Evolutionary conservation across 176 grass and related monocot genomes (phyloP).

Genomic region (Dactylis glomerata): DNA sequence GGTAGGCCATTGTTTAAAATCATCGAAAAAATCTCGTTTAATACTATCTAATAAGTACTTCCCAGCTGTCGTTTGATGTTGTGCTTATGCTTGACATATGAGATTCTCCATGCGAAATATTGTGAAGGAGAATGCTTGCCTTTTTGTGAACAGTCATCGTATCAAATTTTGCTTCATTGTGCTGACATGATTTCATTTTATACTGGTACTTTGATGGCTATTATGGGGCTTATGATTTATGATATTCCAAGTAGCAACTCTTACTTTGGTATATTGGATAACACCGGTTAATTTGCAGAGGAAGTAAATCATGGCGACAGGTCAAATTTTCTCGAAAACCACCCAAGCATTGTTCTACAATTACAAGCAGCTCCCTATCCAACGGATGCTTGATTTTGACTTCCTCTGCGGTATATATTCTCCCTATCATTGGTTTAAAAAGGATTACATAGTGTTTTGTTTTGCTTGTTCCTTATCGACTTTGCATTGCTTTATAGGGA

Average conservation of each 20-base stretch:
- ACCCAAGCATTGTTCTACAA: slow-evolving; percentile 98
- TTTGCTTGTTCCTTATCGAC: slow-evolving; percentile 17
- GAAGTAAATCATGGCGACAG: slow-evolving; percentile 73
- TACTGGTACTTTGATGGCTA: neutral
- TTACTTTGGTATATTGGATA: slow-evolving; percentile 14
- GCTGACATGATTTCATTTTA: neutral
- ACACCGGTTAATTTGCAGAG: slow-evolving; percentile 37
- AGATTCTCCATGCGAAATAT: neutral
- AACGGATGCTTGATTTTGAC: slow-evolving; percentile 99
- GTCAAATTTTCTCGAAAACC: slow-evolving; percentile 86
- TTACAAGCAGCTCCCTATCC: slow-evolving; percentile 99
- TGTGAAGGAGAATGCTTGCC: neutral
- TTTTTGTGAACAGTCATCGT: neutral
- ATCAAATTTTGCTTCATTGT: neutral
- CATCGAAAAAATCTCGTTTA: neutral
- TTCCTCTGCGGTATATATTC: slow-evolving; percentile 80
- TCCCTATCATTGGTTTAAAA: slow-evolving; percentile 12
- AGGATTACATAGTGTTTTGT: neutral
- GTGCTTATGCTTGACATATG: neutral
- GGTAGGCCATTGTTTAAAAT: neutral
- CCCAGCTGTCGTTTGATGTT: neutral
- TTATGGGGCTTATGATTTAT: neutral
- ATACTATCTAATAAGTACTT: neutral
- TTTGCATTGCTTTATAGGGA: slow-evolving; percentile 50
- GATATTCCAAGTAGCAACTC: neutral